Percentiles rank a stretch among this genome's conserved stretches.
Evolutionary conservation across 306 rosid species (phyloP).

Genomic region (Clitoria ternatea): DNA sequence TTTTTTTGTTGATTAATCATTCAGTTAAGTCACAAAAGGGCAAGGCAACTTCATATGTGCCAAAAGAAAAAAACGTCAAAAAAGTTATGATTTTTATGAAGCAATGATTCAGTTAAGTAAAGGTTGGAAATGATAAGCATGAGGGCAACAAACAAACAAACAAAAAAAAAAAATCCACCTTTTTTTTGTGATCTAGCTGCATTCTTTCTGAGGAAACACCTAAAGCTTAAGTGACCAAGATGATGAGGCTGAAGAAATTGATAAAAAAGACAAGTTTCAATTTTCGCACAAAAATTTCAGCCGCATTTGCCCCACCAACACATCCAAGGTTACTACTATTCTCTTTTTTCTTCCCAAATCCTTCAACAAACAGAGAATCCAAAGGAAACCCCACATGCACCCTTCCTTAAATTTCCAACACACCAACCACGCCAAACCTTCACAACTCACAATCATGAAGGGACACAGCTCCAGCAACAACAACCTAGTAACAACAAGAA

Average conservation of each 20-base stretch:
- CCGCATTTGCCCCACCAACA: conserved; percentile 87
- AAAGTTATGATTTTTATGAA: too few species aligned
- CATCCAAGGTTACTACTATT: conserved; percentile 50
- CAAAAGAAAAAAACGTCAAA: background rate
- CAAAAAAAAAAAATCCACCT: conserved; percentile 64
- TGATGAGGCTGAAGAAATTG: conserved; percentile 24
- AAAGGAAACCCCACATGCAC: conserved; percentile 76
- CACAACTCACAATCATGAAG: conserved; percentile 49
- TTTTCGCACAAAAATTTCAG: conserved; percentile 19
- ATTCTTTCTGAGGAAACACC: conserved; percentile 54
- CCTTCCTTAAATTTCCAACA: conserved; percentile 34
- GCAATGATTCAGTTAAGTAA: background rate
- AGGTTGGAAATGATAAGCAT: background rate
- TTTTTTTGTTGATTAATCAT: background rate
- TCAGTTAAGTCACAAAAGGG: conserved; percentile 4
- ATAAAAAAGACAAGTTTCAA: conserved; percentile 21
- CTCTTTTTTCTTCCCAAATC: conserved; percentile 42
- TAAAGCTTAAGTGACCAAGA: conserved; percentile 21
- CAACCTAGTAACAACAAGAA: conserved; percentile 14
- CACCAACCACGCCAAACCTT: conserved; percentile 30
- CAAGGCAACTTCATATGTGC: conserved; percentile 20
- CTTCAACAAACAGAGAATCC: conserved; percentile 52
- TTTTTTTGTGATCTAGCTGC: conserved; percentile 71
- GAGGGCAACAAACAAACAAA: background rate
- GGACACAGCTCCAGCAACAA: conserved; percentile 22